phyloP scores from a whole-genome alignment of 441 rosid species.

The Biscutella laevigata region DNA sequence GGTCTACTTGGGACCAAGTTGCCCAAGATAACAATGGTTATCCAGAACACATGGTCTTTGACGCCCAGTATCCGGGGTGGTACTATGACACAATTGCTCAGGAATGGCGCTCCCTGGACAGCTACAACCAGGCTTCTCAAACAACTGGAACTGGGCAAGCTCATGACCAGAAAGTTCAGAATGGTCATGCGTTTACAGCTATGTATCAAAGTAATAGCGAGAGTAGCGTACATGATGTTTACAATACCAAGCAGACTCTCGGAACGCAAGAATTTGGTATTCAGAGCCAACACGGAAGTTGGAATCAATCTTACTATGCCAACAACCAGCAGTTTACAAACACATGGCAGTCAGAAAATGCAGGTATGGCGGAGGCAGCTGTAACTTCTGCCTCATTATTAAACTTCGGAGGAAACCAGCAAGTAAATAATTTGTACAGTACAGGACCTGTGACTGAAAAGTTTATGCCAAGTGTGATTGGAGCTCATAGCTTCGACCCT shows the following conservation, averaged over 20 bases:
- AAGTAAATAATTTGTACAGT: constrained; percentile 33
- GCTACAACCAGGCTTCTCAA: constrained; percentile 51
- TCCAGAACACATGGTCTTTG: constrained; percentile 87
- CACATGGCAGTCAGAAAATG: constrained; percentile 44
- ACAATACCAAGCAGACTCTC: constrained; percentile 29
- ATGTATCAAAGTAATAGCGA: constrained; percentile 26
- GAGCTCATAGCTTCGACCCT: constrained; percentile 38
- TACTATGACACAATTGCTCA: constrained; percentile 62
- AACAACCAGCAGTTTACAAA: constrained; percentile 33
- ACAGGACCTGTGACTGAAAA: constrained; percentile 32
- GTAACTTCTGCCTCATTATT: constrained; percentile 26
- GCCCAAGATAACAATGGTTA: constrained; percentile 56
- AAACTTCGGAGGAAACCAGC: constrained; percentile 41
- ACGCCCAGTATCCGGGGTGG: constrained; percentile 92
- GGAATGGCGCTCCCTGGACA: constrained; percentile 67
- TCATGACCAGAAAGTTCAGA: constrained; percentile 42
- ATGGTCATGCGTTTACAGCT: constrained; percentile 35
- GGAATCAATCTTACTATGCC: constrained; percentile 42
- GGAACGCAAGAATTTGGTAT: constrained; percentile 32
- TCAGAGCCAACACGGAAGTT: constrained; percentile 37
- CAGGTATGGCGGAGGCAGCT: constrained; percentile 25
- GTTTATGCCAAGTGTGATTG: constrained; percentile 39
- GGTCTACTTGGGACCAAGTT: constrained; percentile 61
- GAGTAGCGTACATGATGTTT: constrained; percentile 27
- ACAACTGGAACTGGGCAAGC: constrained; percentile 31